Base-by-base conservation (phyloP, 768 basidiomycete species). In the Psilocybe tampanensis region DNA sequence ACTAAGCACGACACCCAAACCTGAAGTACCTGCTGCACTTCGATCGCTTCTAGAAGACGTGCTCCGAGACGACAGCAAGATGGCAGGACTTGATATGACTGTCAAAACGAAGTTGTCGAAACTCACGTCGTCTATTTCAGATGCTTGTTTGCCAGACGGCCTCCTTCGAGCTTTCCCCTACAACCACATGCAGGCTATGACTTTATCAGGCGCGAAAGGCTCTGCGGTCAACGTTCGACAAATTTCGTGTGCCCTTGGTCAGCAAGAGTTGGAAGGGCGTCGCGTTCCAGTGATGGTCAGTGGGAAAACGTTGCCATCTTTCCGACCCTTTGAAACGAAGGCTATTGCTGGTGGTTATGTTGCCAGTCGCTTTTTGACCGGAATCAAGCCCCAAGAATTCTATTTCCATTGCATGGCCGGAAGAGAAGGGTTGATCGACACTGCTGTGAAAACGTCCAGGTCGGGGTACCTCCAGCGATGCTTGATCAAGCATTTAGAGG, bases 401-500 rank as follows among this genome's bases (percentile, higher is more conserved):
- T 99, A 97, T 77, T 99, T 99, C 82, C 97, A 99, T 75, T 98
- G 97, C 70, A 99, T 99, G 97, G 97, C 97, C 56, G 97, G 97
- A 51, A 86, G 97, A 64, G 97, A 99, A 77, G 97, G 97, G 68
- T 83, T 99, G 36, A 99, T 99, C 67, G 97, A 99, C 68, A 99
- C 97, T 5, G 97, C 97, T 34, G 96, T 99, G 70, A 99, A 99
- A 77, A 99, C 97, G 3, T 93, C 91, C 60, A 94, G 97, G 53
- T 98, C 97, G 3, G 97, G 97, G 18, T 99, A 99, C 72, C 84
- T 99, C 18, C 97, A 99, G 71, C 86, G 97, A 45, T 98, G 97
- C 76, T 79, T 99, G 63, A 95, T 99, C 80, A 99, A 99, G 73
- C 97, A 99, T 71, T 79, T 99, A 52, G 97, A 99, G 71, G 97